A percentile compares a stretch with the other conserved stretches of the same genome.
Conservation (phyloP, 805 yeast species). For the Lipomyces chichibuensis region DNA sequence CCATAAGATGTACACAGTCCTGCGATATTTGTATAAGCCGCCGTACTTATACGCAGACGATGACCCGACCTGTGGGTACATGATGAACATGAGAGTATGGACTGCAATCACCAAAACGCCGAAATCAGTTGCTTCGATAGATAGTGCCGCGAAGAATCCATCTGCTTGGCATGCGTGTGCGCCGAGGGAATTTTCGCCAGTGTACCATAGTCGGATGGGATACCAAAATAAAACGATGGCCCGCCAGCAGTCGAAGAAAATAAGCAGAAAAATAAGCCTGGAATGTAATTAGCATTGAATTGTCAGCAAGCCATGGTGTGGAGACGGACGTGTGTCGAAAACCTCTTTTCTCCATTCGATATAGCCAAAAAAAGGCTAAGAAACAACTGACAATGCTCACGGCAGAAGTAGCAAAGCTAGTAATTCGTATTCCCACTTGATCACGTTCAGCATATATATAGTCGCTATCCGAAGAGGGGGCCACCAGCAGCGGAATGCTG, state of each 20-base stretch:
- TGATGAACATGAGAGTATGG: slow-evolving; percentile 75
- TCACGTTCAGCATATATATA: slow-evolving; percentile 10
- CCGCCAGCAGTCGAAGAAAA: slow-evolving; percentile 75
- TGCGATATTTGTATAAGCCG: slow-evolving; percentile 66
- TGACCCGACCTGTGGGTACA: slow-evolving; percentile 41
- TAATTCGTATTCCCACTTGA: slow-evolving; percentile 26
- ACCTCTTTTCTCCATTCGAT: slow-evolving; percentile 38
- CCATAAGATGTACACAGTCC: slow-evolving; percentile 60
- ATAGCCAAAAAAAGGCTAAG: slow-evolving; percentile 59
- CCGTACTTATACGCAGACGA: slow-evolving; percentile 30
- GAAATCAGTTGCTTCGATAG: slow-evolving; percentile 62
- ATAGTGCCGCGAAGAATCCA: slow-evolving; percentile 32
- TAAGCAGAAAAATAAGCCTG: slow-evolving; percentile 65
- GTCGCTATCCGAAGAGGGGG: background rate
- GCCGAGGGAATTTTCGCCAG: slow-evolving; percentile 30
- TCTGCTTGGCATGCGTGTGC: slow-evolving; percentile 31
- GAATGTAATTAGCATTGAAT: slow-evolving; percentile 50
- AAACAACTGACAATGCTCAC: slow-evolving; percentile 59
- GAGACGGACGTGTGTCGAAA: slow-evolving; percentile 38
- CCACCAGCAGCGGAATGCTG: slow-evolving; percentile 5
- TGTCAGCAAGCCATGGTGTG: background rate
- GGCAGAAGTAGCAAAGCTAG: slow-evolving; percentile 47
- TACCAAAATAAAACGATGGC: slow-evolving; percentile 68
- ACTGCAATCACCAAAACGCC: slow-evolving; percentile 81
- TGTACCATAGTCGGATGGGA: slow-evolving; percentile 48